Conservation (phyloP, 2,329 filamentous ascomycete species). For the Davidsoniella eucalypti region DNA sequence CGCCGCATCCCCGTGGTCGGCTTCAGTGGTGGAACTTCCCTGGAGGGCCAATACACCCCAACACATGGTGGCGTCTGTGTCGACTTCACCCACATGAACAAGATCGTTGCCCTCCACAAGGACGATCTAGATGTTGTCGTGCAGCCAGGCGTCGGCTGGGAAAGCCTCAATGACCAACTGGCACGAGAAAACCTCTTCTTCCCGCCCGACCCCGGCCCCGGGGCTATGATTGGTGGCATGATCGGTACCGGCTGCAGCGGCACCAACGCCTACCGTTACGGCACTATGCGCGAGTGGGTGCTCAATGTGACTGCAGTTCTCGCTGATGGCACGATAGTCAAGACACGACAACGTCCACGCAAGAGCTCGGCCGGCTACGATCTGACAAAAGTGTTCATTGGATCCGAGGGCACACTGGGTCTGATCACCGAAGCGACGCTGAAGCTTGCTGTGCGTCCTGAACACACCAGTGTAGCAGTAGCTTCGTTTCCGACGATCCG, state of each 20-base stretch:
- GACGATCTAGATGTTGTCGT: constrained; percentile 62
- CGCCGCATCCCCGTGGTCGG: constrained; percentile 71
- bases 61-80: constrained; percentile 72
- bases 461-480: constrained; percentile 67
- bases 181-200: constrained; percentile 66
- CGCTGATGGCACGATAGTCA: constrained; percentile 78
- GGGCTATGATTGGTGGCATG: constrained; percentile 85
- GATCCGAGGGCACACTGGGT: constrained; percentile 79
- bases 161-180: constrained; percentile 65
- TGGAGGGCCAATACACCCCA: constrained; percentile 78
- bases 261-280: constrained; percentile 83
- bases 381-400: constrained; percentile 75
- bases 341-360: constrained; percentile 71
- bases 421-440: constrained; percentile 82
- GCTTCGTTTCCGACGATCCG: constrained; percentile 42
- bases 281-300: constrained; percentile 92
- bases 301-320: constrained; percentile 72
- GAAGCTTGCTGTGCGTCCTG: constrained; percentile 69
- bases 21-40: constrained; percentile 73
- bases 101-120: constrained; percentile 60
- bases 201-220: constrained; percentile 78
- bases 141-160: constrained; percentile 75
- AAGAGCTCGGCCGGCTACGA: constrained; percentile 90
- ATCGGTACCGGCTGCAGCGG: constrained; percentile 58
- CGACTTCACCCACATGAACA: constrained; percentile 75